Percentiles rank a stretch among this genome's conserved stretches.
Conservation (phyloP, 768 basidiomycete genomes). For the Trametes punicea region DNA sequence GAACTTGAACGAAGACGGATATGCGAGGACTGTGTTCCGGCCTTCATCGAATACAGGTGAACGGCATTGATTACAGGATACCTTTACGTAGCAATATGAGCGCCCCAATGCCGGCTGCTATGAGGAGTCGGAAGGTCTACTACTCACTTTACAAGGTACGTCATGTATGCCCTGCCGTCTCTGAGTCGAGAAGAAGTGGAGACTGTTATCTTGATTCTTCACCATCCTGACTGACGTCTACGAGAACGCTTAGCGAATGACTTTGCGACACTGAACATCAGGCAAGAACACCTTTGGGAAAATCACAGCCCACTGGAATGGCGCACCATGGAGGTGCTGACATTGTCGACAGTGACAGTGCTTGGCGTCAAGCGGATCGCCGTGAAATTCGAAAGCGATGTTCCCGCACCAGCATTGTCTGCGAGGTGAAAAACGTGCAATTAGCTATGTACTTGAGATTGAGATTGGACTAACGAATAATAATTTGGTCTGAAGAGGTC, state of each 20-base stretch:
- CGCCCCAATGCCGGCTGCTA: background rate
- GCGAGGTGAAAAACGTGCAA: background rate
- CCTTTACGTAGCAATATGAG: background rate
- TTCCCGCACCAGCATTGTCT: constrained; percentile 34
- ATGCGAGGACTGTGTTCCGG: constrained; percentile 31
- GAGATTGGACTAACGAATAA: constrained; percentile 13
- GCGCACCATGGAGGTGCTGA: constrained; percentile 32
- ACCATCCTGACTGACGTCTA: constrained; percentile 32
- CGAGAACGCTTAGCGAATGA: background rate
- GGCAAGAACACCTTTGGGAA: constrained; percentile 36
- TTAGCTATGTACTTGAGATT: background rate
- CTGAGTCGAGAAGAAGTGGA: constrained; percentile 33
- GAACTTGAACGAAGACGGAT: constrained; percentile 31
- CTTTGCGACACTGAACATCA: background rate
- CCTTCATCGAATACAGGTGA: constrained; percentile 35
- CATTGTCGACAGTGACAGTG: constrained; percentile 34
- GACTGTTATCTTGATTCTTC: constrained; percentile 26
- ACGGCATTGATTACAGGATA: constrained; percentile 32
- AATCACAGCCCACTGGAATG: constrained; percentile 36
- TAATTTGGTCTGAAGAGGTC: constrained; percentile 27
- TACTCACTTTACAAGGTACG: constrained; percentile 32
- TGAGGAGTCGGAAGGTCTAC: background rate
- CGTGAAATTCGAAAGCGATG: constrained; percentile 31
- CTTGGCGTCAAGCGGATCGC: constrained; percentile 33
- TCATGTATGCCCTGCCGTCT: constrained; percentile 21